Evolutionary conservation across 768 basidiomycete genomes (phyloP).

Genomic region (Leccinum uliginosum): DNA sequence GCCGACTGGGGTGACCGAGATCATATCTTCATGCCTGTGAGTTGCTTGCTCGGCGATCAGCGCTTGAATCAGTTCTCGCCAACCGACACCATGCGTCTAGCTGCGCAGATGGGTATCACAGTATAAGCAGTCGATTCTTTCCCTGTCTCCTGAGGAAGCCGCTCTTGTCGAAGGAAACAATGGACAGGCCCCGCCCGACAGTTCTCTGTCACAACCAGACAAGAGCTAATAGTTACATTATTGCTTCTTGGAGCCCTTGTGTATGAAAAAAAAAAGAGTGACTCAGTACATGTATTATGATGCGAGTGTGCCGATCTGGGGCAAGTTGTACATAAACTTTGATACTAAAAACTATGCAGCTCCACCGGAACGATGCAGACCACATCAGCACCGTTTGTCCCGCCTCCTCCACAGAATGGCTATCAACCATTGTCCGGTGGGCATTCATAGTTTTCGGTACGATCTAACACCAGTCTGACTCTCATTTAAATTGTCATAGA

Average conservation of each 20-base stretch:
- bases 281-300: not conserved
- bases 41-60: conserved; percentile 21
- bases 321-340: conserved; percentile 45
- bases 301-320: not conserved
- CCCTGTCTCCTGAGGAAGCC: conserved; percentile 54
- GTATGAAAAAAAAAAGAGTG: conserved; percentile 3
- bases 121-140: conserved; percentile 50
- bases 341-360: conserved; percentile 71
- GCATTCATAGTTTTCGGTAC: conserved; percentile 23
- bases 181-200: not conserved
- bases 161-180: conserved; percentile 18
- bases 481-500: conserved; percentile 33
- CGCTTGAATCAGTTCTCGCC: not conserved
- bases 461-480: conserved; percentile 12
- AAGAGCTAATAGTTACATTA: not conserved
- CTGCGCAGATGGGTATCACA: conserved; percentile 53
- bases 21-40: conserved; percentile 65
- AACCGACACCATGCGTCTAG: conserved; percentile 28
- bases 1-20: conserved; percentile 69
- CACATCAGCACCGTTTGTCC: conserved; percentile 35
- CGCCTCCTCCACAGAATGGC: conserved; percentile 34
- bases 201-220: conserved; percentile 3
- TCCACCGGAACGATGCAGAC: conserved; percentile 59
- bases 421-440: conserved; percentile 35
- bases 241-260: not conserved